These are phyloP conservation scores for Colletotrichum magnum DNA, from an alignment of 2,329 filamentous ascomycete genomes.

Conservation along the genomic window DNA sequence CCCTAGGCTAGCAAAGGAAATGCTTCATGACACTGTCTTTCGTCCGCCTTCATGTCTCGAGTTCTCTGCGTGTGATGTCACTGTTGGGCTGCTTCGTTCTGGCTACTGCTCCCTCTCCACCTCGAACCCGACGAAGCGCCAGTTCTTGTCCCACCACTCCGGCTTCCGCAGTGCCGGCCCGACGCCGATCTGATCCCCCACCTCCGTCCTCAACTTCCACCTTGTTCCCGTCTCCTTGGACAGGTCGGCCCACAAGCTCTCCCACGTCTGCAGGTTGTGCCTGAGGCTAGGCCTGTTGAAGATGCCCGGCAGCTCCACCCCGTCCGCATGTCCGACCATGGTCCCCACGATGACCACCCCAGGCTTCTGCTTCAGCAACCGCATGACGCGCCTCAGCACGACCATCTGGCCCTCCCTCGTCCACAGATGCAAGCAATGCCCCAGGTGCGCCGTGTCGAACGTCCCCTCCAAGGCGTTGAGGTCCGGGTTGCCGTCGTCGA, in stretches of 20 bases:
- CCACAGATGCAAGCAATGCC: conserved; percentile 46
- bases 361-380: conserved; percentile 24
- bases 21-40: conserved; percentile 38
- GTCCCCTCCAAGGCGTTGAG: conserved; percentile 38
- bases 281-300: conserved; percentile 2
- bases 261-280: conserved; percentile 41
- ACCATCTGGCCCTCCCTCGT: conserved; percentile 41
- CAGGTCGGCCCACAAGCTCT: conserved; percentile 39
- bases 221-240: conserved; percentile 37
- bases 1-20: conserved; percentile 41
- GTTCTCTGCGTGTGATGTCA: not conserved
- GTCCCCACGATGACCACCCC: conserved; percentile 39
- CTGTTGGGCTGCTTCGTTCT: no score
- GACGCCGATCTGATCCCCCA: not conserved
- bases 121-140: conserved; percentile 25
- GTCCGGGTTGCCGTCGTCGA: conserved; percentile 40
- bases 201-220: conserved; percentile 27
- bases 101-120: conserved; percentile 2
- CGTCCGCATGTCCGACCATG: conserved; percentile 36
- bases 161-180: not conserved
- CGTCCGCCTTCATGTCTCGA: not conserved
- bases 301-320: conserved; percentile 4
- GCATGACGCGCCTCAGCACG: conserved; percentile 31
- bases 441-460: conserved; percentile 46
- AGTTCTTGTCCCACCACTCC: conserved; percentile 6